Conservation (phyloP, 2,329 filamentous ascomycete genomes). For the Botryosphaeria dothidea region DNA sequence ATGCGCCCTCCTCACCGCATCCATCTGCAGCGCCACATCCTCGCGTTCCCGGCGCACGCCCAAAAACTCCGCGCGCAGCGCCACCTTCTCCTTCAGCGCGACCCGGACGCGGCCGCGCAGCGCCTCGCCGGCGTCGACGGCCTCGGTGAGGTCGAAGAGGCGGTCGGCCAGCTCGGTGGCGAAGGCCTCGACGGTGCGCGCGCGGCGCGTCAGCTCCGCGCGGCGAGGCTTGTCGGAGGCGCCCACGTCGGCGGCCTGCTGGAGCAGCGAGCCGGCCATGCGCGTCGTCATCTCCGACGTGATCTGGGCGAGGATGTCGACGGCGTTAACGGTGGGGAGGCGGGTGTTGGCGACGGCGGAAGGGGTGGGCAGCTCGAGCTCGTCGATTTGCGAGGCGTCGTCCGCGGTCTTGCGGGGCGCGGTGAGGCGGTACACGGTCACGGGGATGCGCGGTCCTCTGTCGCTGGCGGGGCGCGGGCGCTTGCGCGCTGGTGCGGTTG, state of each 20-base stretch:
- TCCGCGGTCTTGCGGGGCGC: conserved; percentile 23
- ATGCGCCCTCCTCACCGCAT: conserved; percentile 44
- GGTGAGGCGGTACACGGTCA: conserved; percentile 33
- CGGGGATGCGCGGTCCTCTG: conserved; percentile 25
- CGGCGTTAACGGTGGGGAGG: conserved; percentile 47
- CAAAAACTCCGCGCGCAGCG: conserved; percentile 49
- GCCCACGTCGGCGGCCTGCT: conserved; percentile 36
- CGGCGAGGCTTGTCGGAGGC: conserved; percentile 40
- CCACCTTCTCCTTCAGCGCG: conserved; percentile 47
- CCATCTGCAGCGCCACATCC: conserved; percentile 51
- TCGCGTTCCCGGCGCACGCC: conserved; percentile 51
- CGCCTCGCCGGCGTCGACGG: conserved; percentile 52
- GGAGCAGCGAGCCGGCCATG: conserved; percentile 44
- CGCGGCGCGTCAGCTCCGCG: conserved; percentile 45
- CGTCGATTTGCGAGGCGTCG: conserved; percentile 25
- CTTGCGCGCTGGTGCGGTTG: conserved; percentile 26
- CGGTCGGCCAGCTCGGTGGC: conserved; percentile 50
- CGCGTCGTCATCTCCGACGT: conserved; percentile 53
- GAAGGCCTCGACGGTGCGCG: conserved; percentile 51
- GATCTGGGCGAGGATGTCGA: conserved; percentile 53
- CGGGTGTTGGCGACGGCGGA: conserved; percentile 41
- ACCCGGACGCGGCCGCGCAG: conserved; percentile 48
- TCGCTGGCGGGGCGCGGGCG: conserved; percentile 24
- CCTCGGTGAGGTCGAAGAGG: conserved; percentile 53
- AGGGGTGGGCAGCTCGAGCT: conserved; percentile 35